Evolutionary conservation across 2,329 filamentous ascomycete species (phyloP).

Genomic region (Tolypocladium inflatum): DNA sequence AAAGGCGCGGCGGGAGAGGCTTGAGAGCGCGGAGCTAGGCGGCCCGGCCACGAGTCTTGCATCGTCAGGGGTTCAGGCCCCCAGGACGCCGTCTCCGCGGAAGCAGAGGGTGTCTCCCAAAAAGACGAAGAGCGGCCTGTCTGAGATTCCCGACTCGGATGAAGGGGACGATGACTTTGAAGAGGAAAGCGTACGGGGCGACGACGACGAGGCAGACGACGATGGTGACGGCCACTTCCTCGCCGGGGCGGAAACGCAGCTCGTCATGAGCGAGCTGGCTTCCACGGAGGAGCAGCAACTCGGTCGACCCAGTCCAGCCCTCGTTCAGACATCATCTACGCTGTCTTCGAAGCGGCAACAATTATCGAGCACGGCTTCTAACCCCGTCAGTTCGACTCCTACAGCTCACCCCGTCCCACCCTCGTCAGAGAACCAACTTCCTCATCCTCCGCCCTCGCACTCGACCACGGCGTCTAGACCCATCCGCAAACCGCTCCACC

Average conservation of each 20-base stretch:
- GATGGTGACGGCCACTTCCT: slow-evolving; percentile 11
- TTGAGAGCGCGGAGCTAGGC: not conserved
- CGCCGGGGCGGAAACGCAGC: slow-evolving; percentile 23
- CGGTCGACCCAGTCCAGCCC: slow-evolving; percentile 4
- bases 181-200: slow-evolving; percentile 5
- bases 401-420: slow-evolving; percentile 9
- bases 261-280: slow-evolving; percentile 21
- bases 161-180: slow-evolving; percentile 25
- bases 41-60: not conserved
- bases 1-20: slow-evolving; percentile 1
- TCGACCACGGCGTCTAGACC: slow-evolving; percentile 1
- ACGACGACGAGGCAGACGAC: slow-evolving; percentile 10
- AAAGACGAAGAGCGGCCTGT: not conserved
- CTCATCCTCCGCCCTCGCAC: not conserved
- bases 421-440: slow-evolving; percentile 7
- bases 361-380: not conserved
- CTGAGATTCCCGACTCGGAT: slow-evolving; percentile 42
- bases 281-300: slow-evolving; percentile 12
- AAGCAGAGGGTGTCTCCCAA: not conserved
- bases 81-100: slow-evolving; percentile 6
- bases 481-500: slow-evolving; percentile 18
- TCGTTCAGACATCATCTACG: not conserved
- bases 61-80: slow-evolving; percentile 4
- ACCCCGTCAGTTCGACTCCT: not conserved
- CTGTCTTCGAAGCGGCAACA: not conserved